A percentile compares a stretch with the other conserved stretches of the same genome.
phyloP scores from a whole-genome alignment of 176 grass and related monocot genomes.

The Rhynchospora tenuis region DNA sequence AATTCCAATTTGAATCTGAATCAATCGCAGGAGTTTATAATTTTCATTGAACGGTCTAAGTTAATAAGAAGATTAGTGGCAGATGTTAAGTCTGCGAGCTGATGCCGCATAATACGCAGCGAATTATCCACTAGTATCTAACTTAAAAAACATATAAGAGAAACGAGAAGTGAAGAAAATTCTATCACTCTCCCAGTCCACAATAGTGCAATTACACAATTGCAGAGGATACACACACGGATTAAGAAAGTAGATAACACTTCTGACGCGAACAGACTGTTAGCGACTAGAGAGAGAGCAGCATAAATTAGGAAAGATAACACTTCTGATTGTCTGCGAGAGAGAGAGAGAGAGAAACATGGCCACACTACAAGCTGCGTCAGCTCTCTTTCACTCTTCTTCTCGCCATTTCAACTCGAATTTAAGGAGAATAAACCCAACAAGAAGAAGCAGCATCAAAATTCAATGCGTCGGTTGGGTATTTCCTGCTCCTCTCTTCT shows the following conservation, averaged over 20 bases:
- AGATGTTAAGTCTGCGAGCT: too few relatives aligned
- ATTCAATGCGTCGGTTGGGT: constrained; percentile 30
- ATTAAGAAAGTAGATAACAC: neutral
- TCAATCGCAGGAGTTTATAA: too few relatives aligned
- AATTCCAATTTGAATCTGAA: too few relatives aligned
- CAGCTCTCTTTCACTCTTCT: constrained; percentile 3
- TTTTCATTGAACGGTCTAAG: too few relatives aligned
- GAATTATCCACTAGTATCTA: too few relatives aligned
- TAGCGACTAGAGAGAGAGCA: neutral
- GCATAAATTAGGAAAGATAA: too few relatives aligned
- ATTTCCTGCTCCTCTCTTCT: neutral
- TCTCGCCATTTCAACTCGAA: neutral
- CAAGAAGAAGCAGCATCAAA: constrained; percentile 17
- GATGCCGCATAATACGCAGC: too few relatives aligned
- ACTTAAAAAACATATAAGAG: too few relatives aligned
- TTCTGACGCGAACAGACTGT: neutral
- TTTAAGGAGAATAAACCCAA: constrained; percentile 1
- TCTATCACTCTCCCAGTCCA: neutral
- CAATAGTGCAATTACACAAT: neutral
- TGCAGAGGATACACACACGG: too few relatives aligned
- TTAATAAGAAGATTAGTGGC: too few relatives aligned
- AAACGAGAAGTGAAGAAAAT: too few relatives aligned
- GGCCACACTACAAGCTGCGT: constrained; percentile 3
- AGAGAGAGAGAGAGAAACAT: neutral
- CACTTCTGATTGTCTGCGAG: too few relatives aligned